Conservation (phyloP, 768 basidiomycete species). For the Sporobolomyces roseus region DNA sequence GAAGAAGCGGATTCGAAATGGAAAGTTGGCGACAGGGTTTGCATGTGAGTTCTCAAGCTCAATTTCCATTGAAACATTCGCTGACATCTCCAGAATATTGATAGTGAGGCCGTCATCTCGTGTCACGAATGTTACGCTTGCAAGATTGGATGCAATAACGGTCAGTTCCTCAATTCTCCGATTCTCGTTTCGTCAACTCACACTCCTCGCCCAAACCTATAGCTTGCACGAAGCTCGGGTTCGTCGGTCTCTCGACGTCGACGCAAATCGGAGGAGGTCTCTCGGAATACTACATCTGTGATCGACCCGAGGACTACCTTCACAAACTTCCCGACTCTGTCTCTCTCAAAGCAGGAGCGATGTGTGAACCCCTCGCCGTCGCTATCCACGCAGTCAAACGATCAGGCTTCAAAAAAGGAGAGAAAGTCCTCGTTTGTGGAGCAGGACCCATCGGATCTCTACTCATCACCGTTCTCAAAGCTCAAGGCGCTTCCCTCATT, state of each 20-base stretch:
- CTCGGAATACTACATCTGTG: constrained; percentile 52
- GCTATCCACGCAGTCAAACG: constrained; percentile 55
- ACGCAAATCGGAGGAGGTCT: constrained; percentile 50
- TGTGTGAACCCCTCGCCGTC: constrained; percentile 55
- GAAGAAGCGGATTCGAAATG: constrained; percentile 49
- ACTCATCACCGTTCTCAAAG: constrained; percentile 51
- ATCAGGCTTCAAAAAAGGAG: constrained; percentile 51
- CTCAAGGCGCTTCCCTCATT: constrained; percentile 47
- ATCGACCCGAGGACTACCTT: constrained; percentile 47
- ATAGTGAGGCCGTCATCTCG: constrained; percentile 53
- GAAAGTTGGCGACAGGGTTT: constrained; percentile 50
- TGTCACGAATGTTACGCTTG: constrained; percentile 49
- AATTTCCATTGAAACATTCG: background rate
- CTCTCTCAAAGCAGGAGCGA: constrained; percentile 53
- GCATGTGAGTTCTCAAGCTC: constrained; percentile 35
- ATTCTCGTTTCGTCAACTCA: no score
- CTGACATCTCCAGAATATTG: background rate
- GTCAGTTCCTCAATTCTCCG: constrained; percentile 6
- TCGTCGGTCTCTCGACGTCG: constrained; percentile 30
- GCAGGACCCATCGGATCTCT: constrained; percentile 50
- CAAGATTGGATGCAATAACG: constrained; percentile 46
- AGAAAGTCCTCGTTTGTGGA: constrained; percentile 53
- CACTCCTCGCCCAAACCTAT: no score
- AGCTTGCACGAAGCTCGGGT: constrained; percentile 38
- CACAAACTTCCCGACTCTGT: constrained; percentile 52